phyloP scores from a whole-genome alignment of 352 stramenopile species.

The Aphanomyces euteiches region DNA sequence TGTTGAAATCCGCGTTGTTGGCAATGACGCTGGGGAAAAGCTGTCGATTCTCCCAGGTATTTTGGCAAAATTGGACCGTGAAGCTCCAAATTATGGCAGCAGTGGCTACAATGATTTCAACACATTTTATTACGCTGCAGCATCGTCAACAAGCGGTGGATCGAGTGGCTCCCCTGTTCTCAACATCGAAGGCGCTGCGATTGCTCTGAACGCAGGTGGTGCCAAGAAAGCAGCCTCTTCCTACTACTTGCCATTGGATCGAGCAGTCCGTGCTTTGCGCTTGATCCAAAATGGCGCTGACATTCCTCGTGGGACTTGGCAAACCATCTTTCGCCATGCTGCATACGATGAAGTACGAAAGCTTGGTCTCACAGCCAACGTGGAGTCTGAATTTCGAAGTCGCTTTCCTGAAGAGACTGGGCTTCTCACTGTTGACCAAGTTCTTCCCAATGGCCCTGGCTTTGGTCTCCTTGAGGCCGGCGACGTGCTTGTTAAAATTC shows the following conservation, averaged over 20 bases:
- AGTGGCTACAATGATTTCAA: constrained; percentile 90
- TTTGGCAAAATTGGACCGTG: constrained; percentile 86
- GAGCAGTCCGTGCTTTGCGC: constrained; percentile 71
- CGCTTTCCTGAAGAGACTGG: constrained; percentile 78
- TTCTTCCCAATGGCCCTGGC: constrained; percentile 73
- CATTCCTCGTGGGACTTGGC: constrained; percentile 70
- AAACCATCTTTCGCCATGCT: constrained; percentile 86
- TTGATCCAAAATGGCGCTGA: constrained; percentile 52
- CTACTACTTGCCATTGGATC: constrained; percentile 88
- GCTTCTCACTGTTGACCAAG: constrained; percentile 87
- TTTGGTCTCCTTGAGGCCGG: constrained; percentile 72
- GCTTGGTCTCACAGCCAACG: constrained; percentile 65
- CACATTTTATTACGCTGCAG: constrained; percentile 90
- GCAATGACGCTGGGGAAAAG: constrained; percentile 91
- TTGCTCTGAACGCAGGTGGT: constrained; percentile 88
- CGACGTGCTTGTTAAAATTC: constrained; percentile 84
- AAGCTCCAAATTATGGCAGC: constrained; percentile 84
- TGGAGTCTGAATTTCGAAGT: constrained; percentile 63
- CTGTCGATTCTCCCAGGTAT: constrained; percentile 87
- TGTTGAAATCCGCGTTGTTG: constrained; percentile 88
- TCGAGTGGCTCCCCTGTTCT: constrained; percentile 87
- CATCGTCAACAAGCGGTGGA: constrained; percentile 80
- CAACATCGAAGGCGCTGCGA: constrained; percentile 82
- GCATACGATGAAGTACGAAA: constrained; percentile 86
- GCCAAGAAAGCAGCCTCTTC: constrained; percentile 84